Evolutionary conservation across 306 rosid species (phyloP).

Genomic region (Glycyrrhiza uralensis): DNA sequence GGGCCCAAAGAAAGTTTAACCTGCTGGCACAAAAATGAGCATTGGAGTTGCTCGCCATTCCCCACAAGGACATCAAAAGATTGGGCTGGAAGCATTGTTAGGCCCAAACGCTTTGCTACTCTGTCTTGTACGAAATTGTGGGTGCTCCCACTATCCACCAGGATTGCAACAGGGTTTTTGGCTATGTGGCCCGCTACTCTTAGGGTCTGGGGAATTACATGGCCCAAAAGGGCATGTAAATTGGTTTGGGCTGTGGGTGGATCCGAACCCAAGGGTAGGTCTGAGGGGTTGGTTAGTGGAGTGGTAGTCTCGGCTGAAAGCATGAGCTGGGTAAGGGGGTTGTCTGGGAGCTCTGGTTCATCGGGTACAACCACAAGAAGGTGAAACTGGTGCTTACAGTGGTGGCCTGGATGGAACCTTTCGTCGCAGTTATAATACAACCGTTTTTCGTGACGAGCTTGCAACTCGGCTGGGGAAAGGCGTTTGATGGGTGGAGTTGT

Average conservation of each 20-base stretch:
- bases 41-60: not conserved
- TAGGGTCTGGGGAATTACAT: not conserved
- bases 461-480: too few relatives aligned
- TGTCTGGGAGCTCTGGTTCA: too few relatives aligned
- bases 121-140: not conserved
- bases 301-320: too few relatives aligned
- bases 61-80: not conserved
- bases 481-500: too few relatives aligned
- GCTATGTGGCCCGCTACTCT: not conserved
- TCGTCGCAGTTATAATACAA: too few relatives aligned
- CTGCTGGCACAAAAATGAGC: not conserved
- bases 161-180: accelerated
- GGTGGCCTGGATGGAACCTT: too few relatives aligned
- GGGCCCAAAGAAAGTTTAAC: not conserved
- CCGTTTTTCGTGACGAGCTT: too few relatives aligned
- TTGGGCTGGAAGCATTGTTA: accelerated
- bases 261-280: too few relatives aligned
- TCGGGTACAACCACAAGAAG: too few relatives aligned
- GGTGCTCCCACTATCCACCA: not conserved
- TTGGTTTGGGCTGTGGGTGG: not conserved
- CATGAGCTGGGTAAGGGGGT: too few relatives aligned
- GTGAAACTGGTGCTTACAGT: too few relatives aligned
- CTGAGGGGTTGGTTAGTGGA: too few relatives aligned
- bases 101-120: not conserved
- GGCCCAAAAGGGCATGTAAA: not conserved